Percentiles rank a stretch among this genome's conserved stretches.
Conservation (phyloP, 2,329 filamentous ascomycete species). For the Colletotrichum siamense region DNA sequence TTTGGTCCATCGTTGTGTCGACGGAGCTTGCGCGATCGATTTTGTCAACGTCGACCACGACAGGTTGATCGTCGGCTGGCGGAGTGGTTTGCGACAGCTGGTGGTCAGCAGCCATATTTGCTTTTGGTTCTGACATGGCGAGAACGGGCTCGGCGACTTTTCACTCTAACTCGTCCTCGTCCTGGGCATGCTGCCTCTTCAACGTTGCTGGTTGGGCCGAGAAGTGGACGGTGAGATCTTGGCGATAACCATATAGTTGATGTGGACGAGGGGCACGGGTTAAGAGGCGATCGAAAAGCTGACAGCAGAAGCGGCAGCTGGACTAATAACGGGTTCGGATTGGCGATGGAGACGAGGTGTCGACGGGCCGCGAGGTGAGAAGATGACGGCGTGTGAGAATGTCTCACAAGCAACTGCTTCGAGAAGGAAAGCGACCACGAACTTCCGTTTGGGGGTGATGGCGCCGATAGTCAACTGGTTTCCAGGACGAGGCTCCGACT, state of each 20-base stretch:
- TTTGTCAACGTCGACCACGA: constrained; percentile 32
- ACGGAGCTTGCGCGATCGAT: constrained; percentile 36
- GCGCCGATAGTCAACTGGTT: background rate
- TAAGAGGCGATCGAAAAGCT: background rate
- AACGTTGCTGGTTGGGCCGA: background rate
- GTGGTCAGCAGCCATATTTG: background rate
- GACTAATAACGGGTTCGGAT: background rate
- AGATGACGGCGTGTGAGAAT: background rate
- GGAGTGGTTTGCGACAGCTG: background rate
- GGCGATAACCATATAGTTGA: background rate
- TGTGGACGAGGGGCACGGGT: background rate
- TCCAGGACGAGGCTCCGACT: background rate
- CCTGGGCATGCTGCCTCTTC: background rate
- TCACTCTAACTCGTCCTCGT: background rate
- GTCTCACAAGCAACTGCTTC: background rate
- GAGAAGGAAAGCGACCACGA: background rate
- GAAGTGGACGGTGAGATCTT: background rate
- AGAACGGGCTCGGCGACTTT: background rate
- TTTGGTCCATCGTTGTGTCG: constrained; percentile 32
- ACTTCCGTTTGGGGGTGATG: background rate
- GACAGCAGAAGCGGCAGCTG: background rate
- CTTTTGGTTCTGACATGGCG: background rate
- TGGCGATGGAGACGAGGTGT: background rate
- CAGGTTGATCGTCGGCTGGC: background rate
- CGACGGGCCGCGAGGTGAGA: background rate